Evolutionary conservation across 257 asterid species (phyloP).

Genomic region (Penstemon newberryi): DNA sequence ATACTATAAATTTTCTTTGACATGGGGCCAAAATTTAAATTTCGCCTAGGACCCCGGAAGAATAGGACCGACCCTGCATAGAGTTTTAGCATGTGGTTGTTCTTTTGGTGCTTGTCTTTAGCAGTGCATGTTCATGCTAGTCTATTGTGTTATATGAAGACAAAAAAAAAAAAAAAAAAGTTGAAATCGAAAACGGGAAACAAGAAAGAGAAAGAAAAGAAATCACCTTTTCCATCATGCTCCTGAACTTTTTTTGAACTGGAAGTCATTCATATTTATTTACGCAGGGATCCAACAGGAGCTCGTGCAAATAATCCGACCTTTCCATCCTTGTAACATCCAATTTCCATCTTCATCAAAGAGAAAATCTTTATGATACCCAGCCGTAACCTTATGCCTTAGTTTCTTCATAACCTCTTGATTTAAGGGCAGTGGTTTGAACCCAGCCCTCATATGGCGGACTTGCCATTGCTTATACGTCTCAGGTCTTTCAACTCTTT

Average conservation of each 20-base stretch:
- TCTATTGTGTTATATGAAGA: not conserved
- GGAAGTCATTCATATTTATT: conserved; percentile 4
- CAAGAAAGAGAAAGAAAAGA: not conserved
- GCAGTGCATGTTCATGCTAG: not conserved
- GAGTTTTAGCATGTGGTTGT: not conserved
- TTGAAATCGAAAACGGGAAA: not conserved
- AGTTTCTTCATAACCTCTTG: conserved; percentile 50
- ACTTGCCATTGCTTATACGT: conserved; percentile 90
- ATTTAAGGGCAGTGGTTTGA: conserved; percentile 61
- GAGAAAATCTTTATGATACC: conserved; percentile 72
- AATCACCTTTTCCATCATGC: conserved; percentile 28
- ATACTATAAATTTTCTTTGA: no score
- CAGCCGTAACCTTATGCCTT: conserved; percentile 41
- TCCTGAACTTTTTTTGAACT: conserved; percentile 9
- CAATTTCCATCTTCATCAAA: conserved; percentile 73
- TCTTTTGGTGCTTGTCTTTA: not conserved
- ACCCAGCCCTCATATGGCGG: conserved; percentile 71
- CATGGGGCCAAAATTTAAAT: no score
- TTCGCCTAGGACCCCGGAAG: no score
- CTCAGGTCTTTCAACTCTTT: conserved; percentile 91
- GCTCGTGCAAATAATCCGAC: conserved; percentile 63
- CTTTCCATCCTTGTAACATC: conserved; percentile 99
- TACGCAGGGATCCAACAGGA: conserved; percentile 82
- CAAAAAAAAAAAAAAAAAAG: not conserved
- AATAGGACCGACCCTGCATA: not conserved